These are phyloP conservation scores for Mycena rosella DNA, from an alignment of 768 basidiomycete genomes.

Conservation along the genomic window DNA sequence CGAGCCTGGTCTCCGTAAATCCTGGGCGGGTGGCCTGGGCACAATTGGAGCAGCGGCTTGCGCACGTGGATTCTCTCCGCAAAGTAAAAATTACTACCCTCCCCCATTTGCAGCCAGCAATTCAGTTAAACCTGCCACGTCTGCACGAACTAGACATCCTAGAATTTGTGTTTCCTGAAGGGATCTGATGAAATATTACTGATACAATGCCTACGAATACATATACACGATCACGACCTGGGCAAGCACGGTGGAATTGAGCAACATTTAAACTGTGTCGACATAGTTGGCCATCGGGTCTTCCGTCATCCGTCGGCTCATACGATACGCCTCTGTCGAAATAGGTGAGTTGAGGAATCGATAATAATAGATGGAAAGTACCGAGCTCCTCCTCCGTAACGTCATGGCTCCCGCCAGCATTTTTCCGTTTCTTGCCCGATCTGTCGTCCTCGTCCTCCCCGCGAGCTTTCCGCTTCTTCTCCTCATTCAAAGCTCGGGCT, in stretches of 20 bases:
- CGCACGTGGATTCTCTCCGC: slow-evolving; percentile 5
- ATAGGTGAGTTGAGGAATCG: slow-evolving; percentile 17
- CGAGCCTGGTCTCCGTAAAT: slow-evolving; percentile 4
- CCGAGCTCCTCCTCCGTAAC: slow-evolving; percentile 92
- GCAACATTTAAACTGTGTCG: slow-evolving; percentile 57
- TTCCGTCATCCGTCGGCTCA: slow-evolving; percentile 78
- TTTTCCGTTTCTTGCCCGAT: slow-evolving; percentile 71
- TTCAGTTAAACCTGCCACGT: slow-evolving; percentile 10
- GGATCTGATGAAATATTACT: slow-evolving; percentile 23
- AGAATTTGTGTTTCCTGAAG: slow-evolving; percentile 25
- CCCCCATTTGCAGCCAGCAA: slow-evolving; percentile 6
- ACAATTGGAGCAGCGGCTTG: slow-evolving; percentile 7
- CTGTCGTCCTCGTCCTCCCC: slow-evolving; percentile 71
- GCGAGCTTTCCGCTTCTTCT: slow-evolving; percentile 81
- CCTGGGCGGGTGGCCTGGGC: slow-evolving; percentile 7
- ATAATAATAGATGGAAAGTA: slow-evolving; percentile 49
- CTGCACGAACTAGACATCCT: slow-evolving; percentile 15
- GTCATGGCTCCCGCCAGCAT: slow-evolving; percentile 72
- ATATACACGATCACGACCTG: neutral
- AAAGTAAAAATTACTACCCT: slow-evolving; percentile 13
- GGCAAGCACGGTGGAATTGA: neutral
- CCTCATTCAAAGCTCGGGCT: slow-evolving; percentile 78
- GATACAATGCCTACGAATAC: slow-evolving; percentile 35
- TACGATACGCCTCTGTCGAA: slow-evolving; percentile 88
- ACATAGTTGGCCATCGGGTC: slow-evolving; percentile 97